These are phyloP conservation scores for Neonectria neomacrospora DNA, from an alignment of 2,329 filamentous ascomycete species.

Conservation along the genomic window DNA sequence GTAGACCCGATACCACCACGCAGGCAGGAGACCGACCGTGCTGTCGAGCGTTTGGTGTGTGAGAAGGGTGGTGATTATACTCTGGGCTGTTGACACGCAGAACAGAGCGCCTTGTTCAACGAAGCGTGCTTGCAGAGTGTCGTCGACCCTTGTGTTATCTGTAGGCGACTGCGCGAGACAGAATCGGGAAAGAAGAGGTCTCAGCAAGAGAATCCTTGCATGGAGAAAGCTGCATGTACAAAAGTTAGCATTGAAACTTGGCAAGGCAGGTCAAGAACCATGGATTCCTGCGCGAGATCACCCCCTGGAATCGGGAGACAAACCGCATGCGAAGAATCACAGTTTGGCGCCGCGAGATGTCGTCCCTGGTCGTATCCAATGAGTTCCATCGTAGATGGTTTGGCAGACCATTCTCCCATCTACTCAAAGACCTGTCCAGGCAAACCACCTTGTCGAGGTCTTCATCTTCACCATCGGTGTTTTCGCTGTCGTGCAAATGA, in stretches of 20 bases:
- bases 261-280: background rate
- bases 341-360: constrained; percentile 46
- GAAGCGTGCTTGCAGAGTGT: constrained; percentile 44
- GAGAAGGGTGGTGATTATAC: constrained; percentile 46
- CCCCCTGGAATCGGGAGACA: background rate
- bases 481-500: constrained; percentile 11
- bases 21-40: constrained; percentile 49
- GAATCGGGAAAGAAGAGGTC: constrained; percentile 49
- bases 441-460: constrained; percentile 48
- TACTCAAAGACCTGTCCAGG: constrained; percentile 46
- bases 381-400: constrained; percentile 38
- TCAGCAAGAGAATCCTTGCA: constrained; percentile 48
- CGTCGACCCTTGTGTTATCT: constrained; percentile 23
- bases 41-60: constrained; percentile 47
- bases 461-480: constrained; percentile 32
- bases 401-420: constrained; percentile 48
- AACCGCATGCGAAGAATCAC: constrained; percentile 50
- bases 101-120: constrained; percentile 49
- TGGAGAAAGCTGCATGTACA: constrained; percentile 45
- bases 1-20: constrained; percentile 55
- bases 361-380: constrained; percentile 30
- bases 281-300: too few species aligned
- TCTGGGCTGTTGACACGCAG: constrained; percentile 49
- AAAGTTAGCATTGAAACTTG: background rate
- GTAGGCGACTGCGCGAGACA: constrained; percentile 42